Evolutionary conservation across 202 grass and related monocot species (phyloP), one percentile per base, ranked within the genome.

Genomic region (Elaeis oleifera): DNA sequence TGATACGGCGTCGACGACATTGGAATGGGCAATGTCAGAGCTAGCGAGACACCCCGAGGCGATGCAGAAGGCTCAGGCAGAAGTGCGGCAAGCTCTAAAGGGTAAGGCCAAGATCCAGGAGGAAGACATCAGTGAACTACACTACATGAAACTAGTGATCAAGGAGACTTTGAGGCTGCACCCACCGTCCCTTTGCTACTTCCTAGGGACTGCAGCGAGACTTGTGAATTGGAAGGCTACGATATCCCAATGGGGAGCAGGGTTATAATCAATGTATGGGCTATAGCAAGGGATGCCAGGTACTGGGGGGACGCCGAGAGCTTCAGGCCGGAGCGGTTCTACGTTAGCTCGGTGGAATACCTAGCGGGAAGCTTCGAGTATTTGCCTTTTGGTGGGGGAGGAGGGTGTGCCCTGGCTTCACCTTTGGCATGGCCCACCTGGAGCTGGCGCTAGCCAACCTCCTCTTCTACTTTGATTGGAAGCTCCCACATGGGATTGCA

Each of bases 81-180:
- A 44, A 11, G 36, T 44, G 0, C 36, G 36, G 3, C 36, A 44
- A 13, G 36, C 36, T 2, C 36, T 44, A 11, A 44, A 44, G 36
- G 36, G 9, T 9, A 44, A 44, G 36, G 11, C 36, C 8, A 3
- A 14, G 2, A 44, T 44, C 11, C 2, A 44, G 3, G 36, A 44
- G 36, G 11, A 13, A 13, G 36, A 44, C 36, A 13, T 44, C 1
- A 13, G 2, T 3, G 36, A 50, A 49, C 62, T 66, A 3, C 15
- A 16, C 13, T 66, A 66, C 11, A 13, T 66, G 5, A 28, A 51
- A 4, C 44, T 50, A 14, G 62, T 66, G 8, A 6, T 66, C 14
- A 66, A 50, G 52, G 62, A 66, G 51, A 50, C n/a, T 18, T 4
- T 66, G 36, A 66, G 62, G 36, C 9, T 66, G 36, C 62, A 66